A percentile compares a stretch with the other conserved stretches of the same genome.
Evolutionary conservation across 2,329 filamentous ascomycete species (phyloP).

Genomic region (Dryadomyces quercivorus): DNA sequence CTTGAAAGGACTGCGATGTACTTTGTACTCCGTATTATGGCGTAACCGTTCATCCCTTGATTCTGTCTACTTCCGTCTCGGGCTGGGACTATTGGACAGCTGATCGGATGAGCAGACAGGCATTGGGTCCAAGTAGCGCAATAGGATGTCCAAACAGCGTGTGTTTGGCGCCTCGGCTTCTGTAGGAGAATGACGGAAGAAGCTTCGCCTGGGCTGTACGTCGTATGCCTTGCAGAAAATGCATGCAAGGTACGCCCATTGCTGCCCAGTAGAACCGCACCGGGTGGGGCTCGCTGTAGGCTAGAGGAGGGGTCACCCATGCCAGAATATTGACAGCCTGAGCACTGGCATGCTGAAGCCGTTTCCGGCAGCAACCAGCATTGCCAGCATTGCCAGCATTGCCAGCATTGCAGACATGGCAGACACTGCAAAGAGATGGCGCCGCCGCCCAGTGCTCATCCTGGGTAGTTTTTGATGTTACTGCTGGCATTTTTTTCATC

Average conservation of each 20-base stretch:
- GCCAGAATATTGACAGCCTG: not conserved
- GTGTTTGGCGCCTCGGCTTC: not conserved
- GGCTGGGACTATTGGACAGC: not conserved
- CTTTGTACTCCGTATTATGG: not conserved
- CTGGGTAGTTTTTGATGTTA: too few species aligned
- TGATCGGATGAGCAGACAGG: not conserved
- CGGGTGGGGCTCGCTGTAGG: not conserved
- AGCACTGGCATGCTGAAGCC: not conserved
- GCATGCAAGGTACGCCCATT: not conserved
- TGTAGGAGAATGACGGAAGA: not conserved
- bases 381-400: not conserved
- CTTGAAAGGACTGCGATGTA: not conserved
- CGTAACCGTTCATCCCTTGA: not conserved
- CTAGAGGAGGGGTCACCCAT: not conserved
- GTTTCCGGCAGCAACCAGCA: slow-evolving; percentile 8
- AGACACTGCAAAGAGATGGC: too few species aligned
- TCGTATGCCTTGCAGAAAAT: not conserved
- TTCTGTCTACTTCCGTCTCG: not conserved
- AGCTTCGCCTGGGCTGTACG: not conserved
- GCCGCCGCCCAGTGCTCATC: not conserved
- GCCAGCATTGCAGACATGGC: not conserved
- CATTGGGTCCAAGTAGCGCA: not conserved
- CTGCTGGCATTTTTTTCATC: not conserved
- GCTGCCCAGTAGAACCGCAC: not conserved
- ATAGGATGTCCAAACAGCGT: not conserved